Base-by-base conservation (phyloP, 1,284 basidiomycete species). In the Golubevia sp. region DNA sequence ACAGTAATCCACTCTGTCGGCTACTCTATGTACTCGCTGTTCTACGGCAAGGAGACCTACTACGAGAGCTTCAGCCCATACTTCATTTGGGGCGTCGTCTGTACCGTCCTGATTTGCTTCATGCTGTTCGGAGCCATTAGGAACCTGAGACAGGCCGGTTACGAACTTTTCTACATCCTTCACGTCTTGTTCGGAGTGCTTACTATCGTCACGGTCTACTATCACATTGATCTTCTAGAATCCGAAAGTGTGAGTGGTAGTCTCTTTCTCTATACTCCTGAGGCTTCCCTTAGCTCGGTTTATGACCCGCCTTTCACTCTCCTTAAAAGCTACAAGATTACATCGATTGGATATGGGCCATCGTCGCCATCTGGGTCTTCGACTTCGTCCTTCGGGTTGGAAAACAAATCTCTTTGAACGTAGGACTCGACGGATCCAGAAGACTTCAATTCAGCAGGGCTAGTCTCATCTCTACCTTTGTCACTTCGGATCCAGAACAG, bases 101-200 rank as follows among this genome's bases (percentile, higher is more conserved):
- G 55, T 21, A 24, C 44, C 38, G 21, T 57, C 3, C 30, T 52
- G 18, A 4, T 62, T 21, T 27, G 13, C 21, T 20, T 23, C 18
- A 25, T 73, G 11, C 54, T 66, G 20, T 66, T 73, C 49, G 57
- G 68, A 3, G 69, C 71, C 1, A 50, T 70, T 18, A 34, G 71
- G 11, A 34, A 56, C 23, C 25, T 73, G n/a, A 59, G 71, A n/a
- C 52, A 70, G 11, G 58, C 55, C 20, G 60, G 50, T 3, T 73
- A 73, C 63, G 68, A 70, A 51, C 30, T 67, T 18, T 76, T 76
- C 56, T 70, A 74, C 18, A 56, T 67, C 56, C 54, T 69, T 5
- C 73, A 76, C 60, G 66, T 76, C 24, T 26, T 54, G 18, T 64
- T 76, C 59, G 71, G 64, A 2, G 57, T 74, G 49, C 58, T 76